Percentiles rank a stretch among this genome's conserved stretches.
phyloP scores from a whole-genome alignment of 2,329 filamentous ascomycete genomes.

The Apiospora kogelbergensis region DNA sequence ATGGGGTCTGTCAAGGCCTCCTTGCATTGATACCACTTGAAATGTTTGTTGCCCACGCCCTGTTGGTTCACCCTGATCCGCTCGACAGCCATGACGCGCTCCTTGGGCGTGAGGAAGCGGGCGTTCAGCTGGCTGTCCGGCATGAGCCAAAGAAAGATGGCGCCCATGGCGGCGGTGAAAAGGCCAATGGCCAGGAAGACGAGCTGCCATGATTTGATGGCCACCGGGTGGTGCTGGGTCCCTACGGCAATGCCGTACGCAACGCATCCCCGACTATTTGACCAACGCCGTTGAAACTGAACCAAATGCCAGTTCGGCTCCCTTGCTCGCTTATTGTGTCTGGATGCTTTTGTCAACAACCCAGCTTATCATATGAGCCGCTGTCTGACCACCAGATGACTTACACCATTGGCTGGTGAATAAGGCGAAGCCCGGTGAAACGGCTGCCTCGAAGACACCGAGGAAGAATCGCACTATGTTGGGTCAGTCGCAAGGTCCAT shows the following conservation, averaged over 20 bases:
- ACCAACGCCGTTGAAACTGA: slow-evolving; percentile 35
- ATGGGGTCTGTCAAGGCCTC: slow-evolving; percentile 38
- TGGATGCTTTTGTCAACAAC: not conserved
- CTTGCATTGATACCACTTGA: slow-evolving; percentile 60
- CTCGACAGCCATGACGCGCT: slow-evolving; percentile 51
- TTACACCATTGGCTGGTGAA: slow-evolving; percentile 32
- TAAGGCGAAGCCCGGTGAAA: slow-evolving; percentile 31
- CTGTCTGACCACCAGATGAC: not conserved
- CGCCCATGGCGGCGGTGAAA: slow-evolving; percentile 48
- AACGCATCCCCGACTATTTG: slow-evolving; percentile 41
- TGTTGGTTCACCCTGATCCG: slow-evolving; percentile 65
- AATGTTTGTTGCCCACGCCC: slow-evolving; percentile 68
- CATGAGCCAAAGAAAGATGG: slow-evolving; percentile 49
- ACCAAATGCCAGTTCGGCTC: slow-evolving; percentile 29
- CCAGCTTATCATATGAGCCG: not conserved
- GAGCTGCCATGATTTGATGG: slow-evolving; percentile 66
- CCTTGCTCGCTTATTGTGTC: slow-evolving; percentile 29
- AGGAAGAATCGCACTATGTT: slow-evolving; percentile 37
- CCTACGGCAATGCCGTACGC: slow-evolving; percentile 50
- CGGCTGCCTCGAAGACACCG: slow-evolving; percentile 38
- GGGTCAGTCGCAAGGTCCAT: not conserved
- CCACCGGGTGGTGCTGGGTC: slow-evolving; percentile 35
- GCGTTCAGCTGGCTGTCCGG: slow-evolving; percentile 42
- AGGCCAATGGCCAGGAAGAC: slow-evolving; percentile 55
- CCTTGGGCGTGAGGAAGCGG: slow-evolving; percentile 53